Conservation (phyloP, 345 rosid species). For the Pelargonium nanum region DNA sequence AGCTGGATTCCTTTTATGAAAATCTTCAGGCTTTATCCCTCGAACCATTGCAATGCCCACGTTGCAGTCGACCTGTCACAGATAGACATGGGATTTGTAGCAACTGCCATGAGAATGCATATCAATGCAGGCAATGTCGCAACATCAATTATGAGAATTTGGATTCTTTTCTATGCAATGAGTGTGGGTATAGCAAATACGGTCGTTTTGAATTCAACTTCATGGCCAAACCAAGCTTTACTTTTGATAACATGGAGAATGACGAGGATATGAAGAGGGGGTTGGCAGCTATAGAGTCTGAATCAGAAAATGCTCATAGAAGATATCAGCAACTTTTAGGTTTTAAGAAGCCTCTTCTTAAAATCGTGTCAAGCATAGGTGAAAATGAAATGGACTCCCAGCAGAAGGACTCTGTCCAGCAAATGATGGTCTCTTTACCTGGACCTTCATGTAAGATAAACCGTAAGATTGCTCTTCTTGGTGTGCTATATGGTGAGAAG, state of each 20-base stretch:
- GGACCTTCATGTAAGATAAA: conserved; percentile 97
- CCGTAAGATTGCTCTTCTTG: conserved; percentile 96
- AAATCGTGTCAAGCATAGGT: conserved; percentile 94
- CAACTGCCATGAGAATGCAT: conserved; percentile 99
- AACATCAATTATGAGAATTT: conserved; percentile 93
- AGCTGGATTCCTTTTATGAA: conserved; percentile 97
- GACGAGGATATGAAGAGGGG: conserved; percentile 99
- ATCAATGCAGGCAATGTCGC: conserved; percentile 99
- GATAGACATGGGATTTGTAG: conserved; percentile 96
- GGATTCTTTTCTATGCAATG: conserved; percentile 96
- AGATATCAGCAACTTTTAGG: conserved; percentile 99
- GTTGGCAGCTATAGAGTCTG: conserved; percentile 89
- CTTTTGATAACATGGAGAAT: conserved; percentile 95
- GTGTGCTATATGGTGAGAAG: conserved; percentile 96
- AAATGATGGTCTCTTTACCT: conserved; percentile 97
- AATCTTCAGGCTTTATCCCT: conserved; percentile 98
- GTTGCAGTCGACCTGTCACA: conserved; percentile 91
- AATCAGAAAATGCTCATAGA: conserved; percentile 99
- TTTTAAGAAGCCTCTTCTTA: conserved; percentile 94
- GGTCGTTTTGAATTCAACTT: conserved; percentile 98
- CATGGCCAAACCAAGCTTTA: conserved; percentile 96
- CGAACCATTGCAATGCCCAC: conserved; percentile 97
- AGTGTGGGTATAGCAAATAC: conserved; percentile 96
- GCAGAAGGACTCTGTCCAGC: conserved; percentile 98
- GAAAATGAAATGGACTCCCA: conserved; percentile 98